phyloP scores from a whole-genome alignment of 2,329 filamentous ascomycete species.

The Lachnellula subtilissima region DNA sequence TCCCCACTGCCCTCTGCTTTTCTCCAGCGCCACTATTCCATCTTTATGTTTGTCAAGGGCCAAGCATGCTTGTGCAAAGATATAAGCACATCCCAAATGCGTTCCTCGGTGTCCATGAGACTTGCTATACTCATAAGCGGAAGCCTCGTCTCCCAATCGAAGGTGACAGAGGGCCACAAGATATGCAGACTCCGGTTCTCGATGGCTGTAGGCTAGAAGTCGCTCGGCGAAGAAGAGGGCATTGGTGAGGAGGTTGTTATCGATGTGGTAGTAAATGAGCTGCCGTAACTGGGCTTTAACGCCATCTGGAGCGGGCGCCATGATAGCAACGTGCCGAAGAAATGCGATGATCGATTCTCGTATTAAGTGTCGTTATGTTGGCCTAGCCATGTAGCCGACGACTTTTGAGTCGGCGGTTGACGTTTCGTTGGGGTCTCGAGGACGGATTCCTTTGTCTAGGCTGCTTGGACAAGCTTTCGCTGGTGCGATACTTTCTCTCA shows the following conservation, averaged over 20 bases:
- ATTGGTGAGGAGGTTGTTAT: slow-evolving; percentile 84
- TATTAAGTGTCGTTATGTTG: slow-evolving; percentile 18
- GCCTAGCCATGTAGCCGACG: slow-evolving; percentile 28
- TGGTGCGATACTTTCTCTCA: slow-evolving; percentile 2
- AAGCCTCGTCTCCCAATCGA: slow-evolving; percentile 74
- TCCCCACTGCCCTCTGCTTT: slow-evolving; percentile 70
- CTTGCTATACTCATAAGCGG: slow-evolving; percentile 79
- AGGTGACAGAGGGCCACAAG: slow-evolving; percentile 82
- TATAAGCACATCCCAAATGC: slow-evolving; percentile 82
- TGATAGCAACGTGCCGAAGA: slow-evolving; percentile 18
- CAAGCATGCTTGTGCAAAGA: slow-evolving; percentile 86
- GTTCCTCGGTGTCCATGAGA: slow-evolving; percentile 63
- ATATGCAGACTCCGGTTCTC: slow-evolving; percentile 74
- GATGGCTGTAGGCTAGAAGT: slow-evolving; percentile 76
- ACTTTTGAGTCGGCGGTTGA: slow-evolving; percentile 9
- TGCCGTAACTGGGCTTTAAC: slow-evolving; percentile 44
- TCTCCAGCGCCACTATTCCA: slow-evolving; percentile 79
- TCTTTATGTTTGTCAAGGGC: slow-evolving; percentile 73
- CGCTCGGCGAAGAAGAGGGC: slow-evolving; percentile 91
- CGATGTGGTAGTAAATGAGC: slow-evolving; percentile 66
- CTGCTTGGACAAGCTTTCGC: neutral
- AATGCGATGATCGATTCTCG: slow-evolving; percentile 10
- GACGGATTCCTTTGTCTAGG: neutral
- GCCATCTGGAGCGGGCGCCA: slow-evolving; percentile 29
- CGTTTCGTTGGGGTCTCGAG: slow-evolving; percentile 7